Evolutionary conservation across 148 eudicot species (phyloP).

Genomic region (Chenopodium quinoa): DNA sequence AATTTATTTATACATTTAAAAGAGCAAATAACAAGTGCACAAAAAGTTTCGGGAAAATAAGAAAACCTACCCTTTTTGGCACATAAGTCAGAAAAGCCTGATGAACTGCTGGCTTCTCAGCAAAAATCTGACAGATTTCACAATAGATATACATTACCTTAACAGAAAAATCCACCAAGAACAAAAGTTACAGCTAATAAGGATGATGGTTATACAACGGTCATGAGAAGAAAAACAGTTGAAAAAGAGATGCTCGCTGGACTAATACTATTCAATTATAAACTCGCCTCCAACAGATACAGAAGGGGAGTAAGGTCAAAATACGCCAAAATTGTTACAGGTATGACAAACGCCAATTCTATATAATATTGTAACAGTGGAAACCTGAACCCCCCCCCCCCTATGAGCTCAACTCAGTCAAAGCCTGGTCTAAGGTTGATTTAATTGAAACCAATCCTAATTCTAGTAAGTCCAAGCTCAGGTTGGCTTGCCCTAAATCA

Average conservation of each 20-base stretch:
- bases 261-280: not conserved
- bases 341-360: not conserved
- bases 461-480: not conserved
- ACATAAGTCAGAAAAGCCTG: constrained; percentile 81
- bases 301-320: not conserved
- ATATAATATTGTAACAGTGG: not conserved
- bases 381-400: not conserved
- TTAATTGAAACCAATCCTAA: not conserved
- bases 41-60: not conserved
- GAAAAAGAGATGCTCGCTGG: not conserved
- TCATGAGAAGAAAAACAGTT: not conserved
- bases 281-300: not conserved
- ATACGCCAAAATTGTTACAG: not conserved
- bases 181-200: not conserved
- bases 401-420: not conserved
- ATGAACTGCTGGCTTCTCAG: constrained; percentile 99
- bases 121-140: constrained; percentile 70
- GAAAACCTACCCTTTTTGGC: constrained; percentile 62
- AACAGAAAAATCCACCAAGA: not conserved
- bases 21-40: not conserved
- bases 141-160: not conserved
- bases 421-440: not conserved
- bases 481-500: not conserved
- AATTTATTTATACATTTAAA: not conserved
- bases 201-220: not conserved